Evolutionary conservation across 1,284 basidiomycete species (phyloP).

Genomic region (Earliella scabrosa): DNA sequence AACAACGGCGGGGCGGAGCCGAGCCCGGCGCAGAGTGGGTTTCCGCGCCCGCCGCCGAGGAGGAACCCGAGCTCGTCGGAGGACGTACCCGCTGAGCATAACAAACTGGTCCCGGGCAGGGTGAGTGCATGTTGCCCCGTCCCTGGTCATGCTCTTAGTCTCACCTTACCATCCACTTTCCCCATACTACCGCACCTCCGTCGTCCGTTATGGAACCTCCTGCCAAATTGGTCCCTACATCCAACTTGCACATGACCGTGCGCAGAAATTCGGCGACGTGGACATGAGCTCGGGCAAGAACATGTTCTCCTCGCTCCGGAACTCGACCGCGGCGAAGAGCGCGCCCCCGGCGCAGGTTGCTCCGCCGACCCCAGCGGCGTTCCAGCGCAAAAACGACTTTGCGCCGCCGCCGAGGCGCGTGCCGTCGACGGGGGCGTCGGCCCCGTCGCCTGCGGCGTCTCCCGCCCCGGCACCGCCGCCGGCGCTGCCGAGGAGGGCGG

Average conservation of each 20-base stretch:
- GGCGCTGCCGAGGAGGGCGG: slow-evolving; percentile 32
- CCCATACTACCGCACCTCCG: too few species aligned
- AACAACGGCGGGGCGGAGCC: slow-evolving; percentile 12
- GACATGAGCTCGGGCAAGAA: slow-evolving; percentile 57
- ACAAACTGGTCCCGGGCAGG: slow-evolving; percentile 31
- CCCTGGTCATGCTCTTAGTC: not conserved
- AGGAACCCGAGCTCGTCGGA: slow-evolving; percentile 21
- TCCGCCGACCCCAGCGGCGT: slow-evolving; percentile 51
- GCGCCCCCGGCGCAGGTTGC: slow-evolving; percentile 39
- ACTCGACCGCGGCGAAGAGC: slow-evolving; percentile 46
- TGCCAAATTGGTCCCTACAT: not conserved
- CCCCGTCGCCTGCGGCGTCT: slow-evolving; percentile 27
- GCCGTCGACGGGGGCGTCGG: slow-evolving; percentile 30
- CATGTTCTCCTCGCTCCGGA: slow-evolving; percentile 52
- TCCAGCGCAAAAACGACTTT: slow-evolving; percentile 47
- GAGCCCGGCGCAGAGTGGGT: slow-evolving; percentile 11
- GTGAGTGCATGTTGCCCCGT: slow-evolving; percentile 26
- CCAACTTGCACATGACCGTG: not conserved
- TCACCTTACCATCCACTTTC: not conserved
- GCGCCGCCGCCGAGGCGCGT: slow-evolving; percentile 59
- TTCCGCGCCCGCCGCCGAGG: slow-evolving; percentile 32
- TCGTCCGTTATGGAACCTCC: too few species aligned
- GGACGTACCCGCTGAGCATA: slow-evolving; percentile 10
- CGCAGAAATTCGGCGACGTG: slow-evolving; percentile 61
- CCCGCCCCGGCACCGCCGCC: slow-evolving; percentile 29